These are phyloP conservation scores for Euphorbia peplus DNA, from an alignment of 345 rosid genomes.

Conservation along the genomic window DNA sequence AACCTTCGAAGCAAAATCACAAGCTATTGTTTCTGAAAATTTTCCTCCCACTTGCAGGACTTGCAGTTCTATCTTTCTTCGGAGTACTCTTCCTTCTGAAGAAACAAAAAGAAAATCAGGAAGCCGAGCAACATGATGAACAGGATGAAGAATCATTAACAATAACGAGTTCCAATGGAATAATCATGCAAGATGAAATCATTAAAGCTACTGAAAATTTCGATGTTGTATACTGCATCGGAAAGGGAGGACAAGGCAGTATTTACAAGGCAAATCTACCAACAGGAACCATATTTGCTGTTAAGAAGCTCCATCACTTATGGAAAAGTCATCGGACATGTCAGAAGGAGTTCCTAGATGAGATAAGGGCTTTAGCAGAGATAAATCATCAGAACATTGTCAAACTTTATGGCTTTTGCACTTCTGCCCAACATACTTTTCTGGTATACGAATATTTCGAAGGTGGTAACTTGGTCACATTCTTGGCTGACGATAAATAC, in stretches of 20 bases:
- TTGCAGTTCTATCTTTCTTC: not conserved
- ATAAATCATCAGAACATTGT: slow-evolving; percentile 38
- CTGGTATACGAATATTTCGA: slow-evolving; percentile 36
- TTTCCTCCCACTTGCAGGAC: slow-evolving; percentile 8
- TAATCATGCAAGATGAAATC: slow-evolving; percentile 11
- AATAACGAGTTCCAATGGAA: slow-evolving; percentile 17
- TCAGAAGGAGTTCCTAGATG: slow-evolving; percentile 20
- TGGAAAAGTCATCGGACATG: not conserved
- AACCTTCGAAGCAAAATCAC: not conserved
- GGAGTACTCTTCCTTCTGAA: not conserved
- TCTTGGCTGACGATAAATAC: slow-evolving; percentile 5
- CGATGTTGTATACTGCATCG: slow-evolving; percentile 12
- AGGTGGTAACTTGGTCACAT: slow-evolving; percentile 25
- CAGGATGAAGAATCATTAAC: not conserved
- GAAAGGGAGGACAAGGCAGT: slow-evolving; percentile 24
- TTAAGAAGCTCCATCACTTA: slow-evolving; percentile 23
- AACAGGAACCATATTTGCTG: slow-evolving; percentile 14
- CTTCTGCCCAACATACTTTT: slow-evolving; percentile 15
- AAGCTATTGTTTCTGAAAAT: not conserved
- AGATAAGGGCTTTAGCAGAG: slow-evolving; percentile 19
- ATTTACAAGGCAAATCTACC: slow-evolving; percentile 27
- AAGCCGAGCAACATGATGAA: not conserved
- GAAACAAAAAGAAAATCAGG: not conserved
- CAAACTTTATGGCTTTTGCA: slow-evolving; percentile 36
- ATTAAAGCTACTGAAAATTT: slow-evolving; percentile 20